Base-by-base conservation (phyloP, 2,329 filamentous ascomycete species). In the Fusarium sp. region DNA sequence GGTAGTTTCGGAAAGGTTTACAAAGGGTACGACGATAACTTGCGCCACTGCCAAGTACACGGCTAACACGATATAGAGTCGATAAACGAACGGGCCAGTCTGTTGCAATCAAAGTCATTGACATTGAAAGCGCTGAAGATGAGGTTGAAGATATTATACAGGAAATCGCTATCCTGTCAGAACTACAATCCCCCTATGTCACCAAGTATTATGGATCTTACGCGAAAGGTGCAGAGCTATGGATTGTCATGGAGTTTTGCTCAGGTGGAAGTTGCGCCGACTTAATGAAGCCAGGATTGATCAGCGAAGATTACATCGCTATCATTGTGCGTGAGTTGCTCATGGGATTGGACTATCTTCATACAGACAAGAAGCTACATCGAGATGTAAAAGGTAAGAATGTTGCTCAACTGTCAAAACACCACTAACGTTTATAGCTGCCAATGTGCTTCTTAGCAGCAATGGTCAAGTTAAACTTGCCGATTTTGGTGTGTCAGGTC, bases 171-270 rank as follows among this genome's bases (percentile, higher is more conserved):
- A 98, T 99, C 75, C 87, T 99, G 58, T 97, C 96, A 32, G 95
- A 97, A 81, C 89, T 99, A 72, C 93, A 97, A 82, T 98, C 95
- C 20, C 94, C 94, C 20, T 97, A 97, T 78, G 95, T 98, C 68
- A 99, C 96, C 41, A 96, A 97, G 80, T 99, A 99, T 84, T 94
- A 97, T 82, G 96, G 96, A 72, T 98, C 95, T 59, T 98, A 96
- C 78, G 89, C 97, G 73, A 97, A 97, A 77, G 96, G 95, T 25
- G 96, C 94, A 4, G 93, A 98, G 82, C 83, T 99, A 75, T 99
- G 96, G 96, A 99, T 99, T 74, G 94, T 98, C 79, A 99, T 99
- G 96, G 96, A 99, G 81, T 99, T 96, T 77, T 99, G 96, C 81
- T 94, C 95, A 2, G 96, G 96, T 23, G 96, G 96, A 7, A 98